Evolutionary conservation across 2,329 filamentous ascomycete species (phyloP).

Genomic region (Fusarium austroafricanum): DNA sequence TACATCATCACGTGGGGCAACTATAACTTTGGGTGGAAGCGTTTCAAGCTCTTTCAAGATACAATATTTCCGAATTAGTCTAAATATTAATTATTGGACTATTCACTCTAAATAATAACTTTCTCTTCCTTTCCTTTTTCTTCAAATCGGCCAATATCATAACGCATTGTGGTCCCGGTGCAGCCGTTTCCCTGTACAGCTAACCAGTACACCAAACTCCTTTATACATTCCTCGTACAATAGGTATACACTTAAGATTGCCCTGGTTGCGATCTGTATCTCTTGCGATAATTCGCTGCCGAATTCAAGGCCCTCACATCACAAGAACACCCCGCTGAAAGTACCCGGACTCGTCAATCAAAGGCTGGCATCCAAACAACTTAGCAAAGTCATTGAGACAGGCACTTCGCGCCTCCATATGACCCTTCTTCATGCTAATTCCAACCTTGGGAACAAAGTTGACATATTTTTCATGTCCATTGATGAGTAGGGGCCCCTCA

Average conservation of each 20-base stretch:
- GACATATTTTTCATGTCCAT: constrained; percentile 49
- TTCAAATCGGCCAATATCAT: background rate
- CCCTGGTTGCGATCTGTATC: background rate
- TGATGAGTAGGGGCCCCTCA: constrained; percentile 51
- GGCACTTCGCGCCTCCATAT: constrained; percentile 50
- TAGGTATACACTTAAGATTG: too few species aligned
- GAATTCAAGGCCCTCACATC: constrained; percentile 26
- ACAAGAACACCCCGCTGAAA: constrained; percentile 50
- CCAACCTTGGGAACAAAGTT: constrained; percentile 49
- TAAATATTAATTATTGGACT: background rate
- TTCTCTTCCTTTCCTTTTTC: background rate
- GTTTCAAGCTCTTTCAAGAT: background rate
- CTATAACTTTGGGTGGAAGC: background rate
- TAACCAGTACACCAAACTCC: background rate
- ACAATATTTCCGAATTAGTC: background rate
- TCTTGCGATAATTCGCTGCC: background rate
- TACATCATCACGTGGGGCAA: constrained; percentile 41
- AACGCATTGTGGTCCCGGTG: background rate
- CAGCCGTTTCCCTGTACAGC: too few species aligned
- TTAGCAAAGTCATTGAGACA: constrained; percentile 52
- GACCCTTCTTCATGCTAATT: constrained; percentile 51
- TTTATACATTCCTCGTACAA: background rate
- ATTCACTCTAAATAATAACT: background rate
- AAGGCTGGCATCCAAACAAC: constrained; percentile 51
- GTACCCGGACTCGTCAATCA: constrained; percentile 50